Evolutionary conservation across 345 rosid genomes (phyloP).

Genomic region (Luvunga scandens): DNA sequence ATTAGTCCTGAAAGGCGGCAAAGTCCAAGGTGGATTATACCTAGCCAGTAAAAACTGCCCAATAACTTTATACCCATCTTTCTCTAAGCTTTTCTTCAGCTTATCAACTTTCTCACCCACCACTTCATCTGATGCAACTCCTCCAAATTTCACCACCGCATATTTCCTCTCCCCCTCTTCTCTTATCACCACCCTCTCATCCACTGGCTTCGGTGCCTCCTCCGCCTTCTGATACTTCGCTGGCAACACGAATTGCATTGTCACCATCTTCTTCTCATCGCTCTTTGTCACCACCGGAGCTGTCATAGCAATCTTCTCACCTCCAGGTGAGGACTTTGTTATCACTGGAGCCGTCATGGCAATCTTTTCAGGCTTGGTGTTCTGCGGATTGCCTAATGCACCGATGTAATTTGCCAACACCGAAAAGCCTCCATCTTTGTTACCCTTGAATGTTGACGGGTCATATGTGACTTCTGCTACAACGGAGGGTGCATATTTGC

Average conservation of each 20-base stretch:
- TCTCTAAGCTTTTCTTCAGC: conserved; percentile 58
- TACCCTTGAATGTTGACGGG: conserved; percentile 60
- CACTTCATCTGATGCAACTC: conserved; percentile 53
- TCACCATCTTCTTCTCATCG: conserved; percentile 47
- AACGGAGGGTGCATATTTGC: conserved; percentile 64
- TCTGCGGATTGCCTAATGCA: conserved; percentile 75
- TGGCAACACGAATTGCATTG: conserved; percentile 89
- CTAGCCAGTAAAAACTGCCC: conserved; percentile 72
- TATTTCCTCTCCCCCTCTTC: conserved; percentile 71
- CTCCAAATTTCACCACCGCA: conserved; percentile 70
- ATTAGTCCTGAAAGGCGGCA: conserved; percentile 73
- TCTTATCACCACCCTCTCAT: conserved; percentile 72
- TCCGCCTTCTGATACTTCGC: conserved; percentile 60
- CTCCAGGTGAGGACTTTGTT: conserved; percentile 33
- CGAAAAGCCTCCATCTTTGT: conserved; percentile 76
- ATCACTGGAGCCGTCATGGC: conserved; percentile 95
- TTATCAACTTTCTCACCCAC: conserved; percentile 70
- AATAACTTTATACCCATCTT: conserved; percentile 62
- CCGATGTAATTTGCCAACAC: conserved; percentile 83
- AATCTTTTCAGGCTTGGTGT: conserved; percentile 67
- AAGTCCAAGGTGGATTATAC: conserved; percentile 90
- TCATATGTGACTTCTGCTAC: conserved; percentile 74
- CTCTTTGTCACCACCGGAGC: conserved; percentile 77
- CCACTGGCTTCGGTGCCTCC: conserved; percentile 86
- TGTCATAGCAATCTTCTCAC: conserved; percentile 82